These are phyloP conservation scores for Cercospora citrullina DNA, from an alignment of 2,329 filamentous ascomycete genomes.

Conservation along the genomic window DNA sequence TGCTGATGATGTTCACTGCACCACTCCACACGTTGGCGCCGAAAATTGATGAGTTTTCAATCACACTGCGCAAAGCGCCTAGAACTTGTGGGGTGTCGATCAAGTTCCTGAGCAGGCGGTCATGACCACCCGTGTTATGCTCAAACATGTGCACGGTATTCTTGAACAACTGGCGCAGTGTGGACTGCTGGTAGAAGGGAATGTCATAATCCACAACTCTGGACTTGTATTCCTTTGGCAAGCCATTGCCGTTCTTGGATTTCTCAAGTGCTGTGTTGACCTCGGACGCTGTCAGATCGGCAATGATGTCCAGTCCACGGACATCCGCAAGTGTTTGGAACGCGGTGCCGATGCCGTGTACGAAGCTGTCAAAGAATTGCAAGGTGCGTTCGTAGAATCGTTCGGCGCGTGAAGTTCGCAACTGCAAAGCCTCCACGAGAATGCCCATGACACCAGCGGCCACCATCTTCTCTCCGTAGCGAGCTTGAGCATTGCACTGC, in stretches of 20 bases:
- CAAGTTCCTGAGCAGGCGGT: slow-evolving; percentile 85
- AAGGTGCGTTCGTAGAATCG: slow-evolving; percentile 81
- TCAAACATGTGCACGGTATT: slow-evolving; percentile 95
- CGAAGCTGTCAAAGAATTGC: slow-evolving; percentile 82
- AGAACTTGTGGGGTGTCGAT: slow-evolving; percentile 90
- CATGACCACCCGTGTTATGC: slow-evolving; percentile 78
- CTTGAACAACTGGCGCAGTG: slow-evolving; percentile 89
- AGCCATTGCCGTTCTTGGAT: slow-evolving; percentile 69
- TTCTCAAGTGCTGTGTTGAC: slow-evolving; percentile 68
- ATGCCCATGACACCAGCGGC: slow-evolving; percentile 86
- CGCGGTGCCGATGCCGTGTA: slow-evolving; percentile 77
- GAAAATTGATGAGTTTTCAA: slow-evolving; percentile 75
- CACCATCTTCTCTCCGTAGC: slow-evolving; percentile 80
- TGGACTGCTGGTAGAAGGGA: slow-evolving; percentile 89
- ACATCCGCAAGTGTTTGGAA: slow-evolving; percentile 80
- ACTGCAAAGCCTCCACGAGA: slow-evolving; percentile 80
- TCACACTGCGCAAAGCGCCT: slow-evolving; percentile 73
- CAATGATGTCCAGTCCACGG: slow-evolving; percentile 84
- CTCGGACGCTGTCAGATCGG: slow-evolving; percentile 79
- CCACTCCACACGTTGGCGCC: slow-evolving; percentile 96
- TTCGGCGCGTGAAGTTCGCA: slow-evolving; percentile 78
- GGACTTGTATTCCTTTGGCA: slow-evolving; percentile 70
- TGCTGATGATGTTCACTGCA: slow-evolving; percentile 85
- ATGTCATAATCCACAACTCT: slow-evolving; percentile 89
- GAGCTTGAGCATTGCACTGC: slow-evolving; percentile 52